Evolutionary conservation across 2,329 filamentous ascomycete genomes (phyloP), one percentile per base, ranked within the genome.

Genomic region (Gnomoniopsis sp.): DNA sequence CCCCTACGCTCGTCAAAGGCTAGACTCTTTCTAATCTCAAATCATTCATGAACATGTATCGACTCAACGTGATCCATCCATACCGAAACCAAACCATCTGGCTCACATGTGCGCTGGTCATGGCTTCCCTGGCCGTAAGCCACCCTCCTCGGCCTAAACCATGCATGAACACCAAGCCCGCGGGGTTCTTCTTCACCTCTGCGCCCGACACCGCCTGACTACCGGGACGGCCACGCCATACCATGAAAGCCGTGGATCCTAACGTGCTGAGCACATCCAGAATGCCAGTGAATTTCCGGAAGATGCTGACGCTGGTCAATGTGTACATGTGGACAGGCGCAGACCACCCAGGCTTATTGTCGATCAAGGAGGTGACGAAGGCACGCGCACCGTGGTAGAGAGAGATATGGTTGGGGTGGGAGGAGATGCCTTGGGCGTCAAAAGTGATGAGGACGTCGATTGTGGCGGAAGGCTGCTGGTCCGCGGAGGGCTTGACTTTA

Each of bases 11-110:
- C 11, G 50, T 33, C 36, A 17, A 41, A 6, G 17, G n/a, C 38
- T 49, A 57, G 34, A 72, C 67, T 60, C 74, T 75, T 64, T 83
- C 81, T 34, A 84, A 71, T 69, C 79, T 82, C 74, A 99, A 71
- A 71, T 98, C 93, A 74, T 99, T 99, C 34, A 98, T 83, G 58
- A 92, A 83, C 95, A 99, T 98, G 75, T 98, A 99, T 61, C 95
- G 81, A 68, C 92, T 95, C 58, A 96, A 71, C 0, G 85, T 82
- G 69, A 99, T 96, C 92, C 93, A 99, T 2, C 92, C 91, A 84
- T 92, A 98, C 8, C 95, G 85, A 71, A 98, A 99, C 95, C 95
- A 99, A 41, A 90, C 85, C 95, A 99, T 99, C 81, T 99, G 95
- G 73, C 92, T 97, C 75, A 86, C 80, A 77, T 99, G 95, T 30